These are phyloP conservation scores for Sporothrix pallida DNA, from an alignment of 2,329 filamentous ascomycete species.

Conservation along the genomic window DNA sequence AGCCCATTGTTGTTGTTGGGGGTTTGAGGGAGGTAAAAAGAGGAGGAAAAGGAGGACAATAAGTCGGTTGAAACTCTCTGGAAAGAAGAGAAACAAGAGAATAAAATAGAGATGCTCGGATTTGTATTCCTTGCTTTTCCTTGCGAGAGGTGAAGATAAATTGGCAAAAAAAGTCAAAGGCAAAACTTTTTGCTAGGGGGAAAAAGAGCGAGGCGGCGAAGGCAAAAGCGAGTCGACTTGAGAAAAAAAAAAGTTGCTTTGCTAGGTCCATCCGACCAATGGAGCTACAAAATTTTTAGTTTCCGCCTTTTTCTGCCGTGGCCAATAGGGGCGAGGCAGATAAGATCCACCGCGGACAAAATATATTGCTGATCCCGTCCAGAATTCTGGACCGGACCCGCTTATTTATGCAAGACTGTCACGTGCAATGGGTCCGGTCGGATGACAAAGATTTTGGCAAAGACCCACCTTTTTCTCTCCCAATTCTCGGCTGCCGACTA, in stretches of 20 bases:
- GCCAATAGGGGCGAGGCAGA: constrained; percentile 28
- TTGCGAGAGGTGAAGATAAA: constrained; percentile 19
- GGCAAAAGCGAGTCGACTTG: not conserved
- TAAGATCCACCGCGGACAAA: constrained; percentile 32
- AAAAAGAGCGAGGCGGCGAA: constrained; percentile 32
- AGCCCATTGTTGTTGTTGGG: constrained; percentile 47
- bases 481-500: not conserved
- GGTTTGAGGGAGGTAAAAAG: constrained; percentile 1
- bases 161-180: constrained; percentile 22
- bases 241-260: constrained; percentile 33
- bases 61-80: not conserved
- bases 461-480: not conserved
- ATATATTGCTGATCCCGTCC: constrained; percentile 31
- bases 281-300: constrained; percentile 35
- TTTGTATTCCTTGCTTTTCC: constrained; percentile 21
- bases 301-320: constrained; percentile 35
- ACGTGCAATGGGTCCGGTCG: constrained; percentile 10
- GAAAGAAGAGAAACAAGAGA: not conserved
- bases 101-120: constrained; percentile 18
- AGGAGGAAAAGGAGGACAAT: not conserved
- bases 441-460: constrained; percentile 27
- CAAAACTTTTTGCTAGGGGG: constrained; percentile 24
- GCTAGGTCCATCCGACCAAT: constrained; percentile 27
- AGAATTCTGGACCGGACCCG: not conserved
- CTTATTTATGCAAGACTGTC: not conserved